phyloP scores from a whole-genome alignment of 2,329 filamentous ascomycete species.

The Erysiphe pulchra region DNA sequence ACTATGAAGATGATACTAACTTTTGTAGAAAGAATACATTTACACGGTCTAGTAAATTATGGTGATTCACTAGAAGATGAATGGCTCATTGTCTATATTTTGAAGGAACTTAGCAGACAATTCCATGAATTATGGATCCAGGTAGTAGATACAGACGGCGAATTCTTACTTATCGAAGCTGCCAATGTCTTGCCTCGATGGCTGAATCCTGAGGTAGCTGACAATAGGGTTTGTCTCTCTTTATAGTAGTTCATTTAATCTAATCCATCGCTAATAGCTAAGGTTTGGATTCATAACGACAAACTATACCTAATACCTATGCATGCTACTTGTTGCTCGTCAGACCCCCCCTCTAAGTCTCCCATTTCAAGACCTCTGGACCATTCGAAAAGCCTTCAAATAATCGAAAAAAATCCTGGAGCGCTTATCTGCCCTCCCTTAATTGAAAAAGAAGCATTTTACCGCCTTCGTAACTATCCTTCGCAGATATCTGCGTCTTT shows the following conservation, averaged over 20 bases:
- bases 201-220: conserved; percentile 76
- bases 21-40: conserved; percentile 24
- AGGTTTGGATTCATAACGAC: conserved; percentile 67
- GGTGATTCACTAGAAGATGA: conserved; percentile 93
- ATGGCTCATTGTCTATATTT: conserved; percentile 81
- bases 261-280: neutral
- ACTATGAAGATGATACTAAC: conserved; percentile 1
- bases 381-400: conserved; percentile 34
- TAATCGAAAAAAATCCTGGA: conserved; percentile 28
- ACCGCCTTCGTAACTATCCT: conserved; percentile 66
- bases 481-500: conserved; percentile 43
- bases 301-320: conserved; percentile 49
- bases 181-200: conserved; percentile 69
- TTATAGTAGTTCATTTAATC: neutral
- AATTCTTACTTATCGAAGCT: conserved; percentile 86
- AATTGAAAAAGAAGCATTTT: conserved; percentile 76
- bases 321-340: conserved; percentile 14
- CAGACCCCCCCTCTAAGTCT: conserved; percentile 15
- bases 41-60: conserved; percentile 61
- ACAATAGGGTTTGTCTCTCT: conserved; percentile 32
- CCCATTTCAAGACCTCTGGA: conserved; percentile 23
- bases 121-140: conserved; percentile 58
- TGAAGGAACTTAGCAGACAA: conserved; percentile 53
- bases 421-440: conserved; percentile 43
- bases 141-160: conserved; percentile 69